These are phyloP conservation scores for Flaveria linearis DNA, from an alignment of 129 eudicot species.

Conservation along the genomic window DNA sequence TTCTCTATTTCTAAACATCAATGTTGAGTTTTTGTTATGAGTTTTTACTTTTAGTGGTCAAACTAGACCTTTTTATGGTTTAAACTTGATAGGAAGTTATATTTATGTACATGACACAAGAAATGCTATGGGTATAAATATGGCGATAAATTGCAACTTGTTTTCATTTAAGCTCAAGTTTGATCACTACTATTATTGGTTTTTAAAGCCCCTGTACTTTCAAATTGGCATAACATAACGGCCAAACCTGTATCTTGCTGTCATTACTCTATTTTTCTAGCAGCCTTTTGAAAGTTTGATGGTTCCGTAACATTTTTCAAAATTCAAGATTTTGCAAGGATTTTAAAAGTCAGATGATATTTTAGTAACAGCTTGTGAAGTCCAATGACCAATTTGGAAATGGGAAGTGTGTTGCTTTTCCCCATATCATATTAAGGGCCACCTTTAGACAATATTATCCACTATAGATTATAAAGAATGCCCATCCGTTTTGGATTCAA, in stretches of 20 bases:
- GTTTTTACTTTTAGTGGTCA: constrained; percentile 11
- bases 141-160: background rate
- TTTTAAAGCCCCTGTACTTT: background rate
- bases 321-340: background rate
- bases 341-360: background rate
- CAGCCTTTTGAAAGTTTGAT: background rate
- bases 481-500: background rate
- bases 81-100: background rate
- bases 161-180: background rate
- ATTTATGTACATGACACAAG: constrained; percentile 5
- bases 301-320: background rate
- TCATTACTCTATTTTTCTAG: background rate
- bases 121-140: background rate
- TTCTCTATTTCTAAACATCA: background rate
- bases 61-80: constrained; percentile 1
- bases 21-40: constrained; percentile 7
- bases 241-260: background rate
- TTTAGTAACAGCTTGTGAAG: background rate
- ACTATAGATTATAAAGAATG: background rate
- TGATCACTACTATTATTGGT: background rate
- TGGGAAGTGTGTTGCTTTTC: constrained; percentile 4
- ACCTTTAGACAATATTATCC: background rate
- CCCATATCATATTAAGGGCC: background rate
- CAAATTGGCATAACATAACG: background rate
- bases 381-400: background rate